Evolutionary conservation across 169 alveolate species (phyloP).

Genomic region (Cryptosporidium sp.): DNA sequence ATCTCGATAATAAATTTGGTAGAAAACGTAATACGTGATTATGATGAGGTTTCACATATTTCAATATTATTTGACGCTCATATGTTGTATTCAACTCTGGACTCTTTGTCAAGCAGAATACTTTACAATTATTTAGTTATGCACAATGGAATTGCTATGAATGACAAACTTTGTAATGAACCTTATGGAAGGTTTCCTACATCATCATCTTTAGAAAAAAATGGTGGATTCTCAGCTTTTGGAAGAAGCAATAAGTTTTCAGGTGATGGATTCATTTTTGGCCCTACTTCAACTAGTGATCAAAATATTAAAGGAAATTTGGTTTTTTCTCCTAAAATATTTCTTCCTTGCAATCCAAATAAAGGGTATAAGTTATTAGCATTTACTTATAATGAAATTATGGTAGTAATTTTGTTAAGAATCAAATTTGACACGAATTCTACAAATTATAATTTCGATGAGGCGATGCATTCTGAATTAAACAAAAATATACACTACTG

Average conservation of each 20-base stretch:
- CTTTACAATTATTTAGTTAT: conserved; percentile 62
- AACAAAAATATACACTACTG: conserved; percentile 2
- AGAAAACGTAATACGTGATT: background rate
- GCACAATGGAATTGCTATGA: conserved; percentile 66
- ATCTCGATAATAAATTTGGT: conserved; percentile 56
- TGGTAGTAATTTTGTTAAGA: conserved; percentile 29
- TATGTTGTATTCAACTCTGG: conserved; percentile 51
- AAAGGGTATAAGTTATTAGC: conserved; percentile 8
- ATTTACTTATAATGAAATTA: conserved; percentile 51
- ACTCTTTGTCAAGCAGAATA: conserved; percentile 23
- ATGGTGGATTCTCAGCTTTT: conserved; percentile 30
- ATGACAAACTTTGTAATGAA: conserved; percentile 59
- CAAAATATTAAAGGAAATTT: background rate
- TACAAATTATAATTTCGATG: background rate
- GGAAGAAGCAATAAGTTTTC: conserved; percentile 44
- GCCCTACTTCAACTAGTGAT: background rate
- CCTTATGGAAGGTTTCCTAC: conserved; percentile 71
- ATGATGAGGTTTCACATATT: conserved; percentile 1
- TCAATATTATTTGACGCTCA: conserved; percentile 70
- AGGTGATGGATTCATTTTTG: conserved; percentile 46
- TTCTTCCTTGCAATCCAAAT: conserved; percentile 21
- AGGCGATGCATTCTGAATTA: background rate
- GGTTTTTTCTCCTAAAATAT: conserved; percentile 56
- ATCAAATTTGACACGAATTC: background rate
- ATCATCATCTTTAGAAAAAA: background rate